These are phyloP conservation scores for Boletellus ananiceps DNA, from an alignment of 768 basidiomycete species.

Conservation along the genomic window DNA sequence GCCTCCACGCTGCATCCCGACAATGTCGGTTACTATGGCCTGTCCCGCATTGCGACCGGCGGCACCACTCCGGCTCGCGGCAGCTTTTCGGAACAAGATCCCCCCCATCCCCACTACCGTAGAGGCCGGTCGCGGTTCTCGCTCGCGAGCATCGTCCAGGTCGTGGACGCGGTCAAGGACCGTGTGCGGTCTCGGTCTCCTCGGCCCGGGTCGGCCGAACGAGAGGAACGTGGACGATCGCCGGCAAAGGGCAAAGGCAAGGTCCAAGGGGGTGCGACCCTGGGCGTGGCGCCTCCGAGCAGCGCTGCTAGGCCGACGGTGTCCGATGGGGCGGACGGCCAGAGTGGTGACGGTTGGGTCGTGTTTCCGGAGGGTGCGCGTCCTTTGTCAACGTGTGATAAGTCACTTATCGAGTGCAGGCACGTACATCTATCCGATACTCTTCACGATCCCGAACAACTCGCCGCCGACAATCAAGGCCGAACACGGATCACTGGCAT, in stretches of 20 bases:
- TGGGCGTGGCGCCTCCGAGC: conserved; percentile 17
- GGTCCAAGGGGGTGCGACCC: not conserved
- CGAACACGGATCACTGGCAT: conserved; percentile 71
- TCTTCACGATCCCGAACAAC: conserved; percentile 76
- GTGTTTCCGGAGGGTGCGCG: conserved; percentile 77
- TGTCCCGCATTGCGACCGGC: conserved; percentile 11
- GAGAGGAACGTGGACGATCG: conserved; percentile 28
- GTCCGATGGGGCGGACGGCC: conserved; percentile 22
- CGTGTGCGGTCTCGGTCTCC: conserved; percentile 48
- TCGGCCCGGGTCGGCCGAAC: conserved; percentile 5
- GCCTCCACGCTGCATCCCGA: not conserved
- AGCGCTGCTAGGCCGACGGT: conserved; percentile 29
- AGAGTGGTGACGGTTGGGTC: conserved; percentile 61
- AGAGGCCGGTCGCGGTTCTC: conserved; percentile 47
- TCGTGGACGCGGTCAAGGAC: conserved; percentile 36
- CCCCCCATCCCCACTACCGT: not conserved
- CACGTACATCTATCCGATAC: conserved; percentile 91
- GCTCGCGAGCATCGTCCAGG: conserved; percentile 42
- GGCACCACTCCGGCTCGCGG: conserved; percentile 11
- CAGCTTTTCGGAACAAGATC: conserved; percentile 13
- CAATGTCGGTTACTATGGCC: conserved; percentile 12
- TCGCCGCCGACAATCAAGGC: conserved; percentile 75
- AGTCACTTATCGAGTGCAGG: conserved; percentile 60
- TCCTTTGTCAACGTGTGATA: not conserved
- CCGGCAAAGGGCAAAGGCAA: conserved; percentile 30